These are phyloP conservation scores for Fistulifera solaris DNA, from an alignment of 108 stramenopile genomes.

Conservation along the genomic window DNA sequence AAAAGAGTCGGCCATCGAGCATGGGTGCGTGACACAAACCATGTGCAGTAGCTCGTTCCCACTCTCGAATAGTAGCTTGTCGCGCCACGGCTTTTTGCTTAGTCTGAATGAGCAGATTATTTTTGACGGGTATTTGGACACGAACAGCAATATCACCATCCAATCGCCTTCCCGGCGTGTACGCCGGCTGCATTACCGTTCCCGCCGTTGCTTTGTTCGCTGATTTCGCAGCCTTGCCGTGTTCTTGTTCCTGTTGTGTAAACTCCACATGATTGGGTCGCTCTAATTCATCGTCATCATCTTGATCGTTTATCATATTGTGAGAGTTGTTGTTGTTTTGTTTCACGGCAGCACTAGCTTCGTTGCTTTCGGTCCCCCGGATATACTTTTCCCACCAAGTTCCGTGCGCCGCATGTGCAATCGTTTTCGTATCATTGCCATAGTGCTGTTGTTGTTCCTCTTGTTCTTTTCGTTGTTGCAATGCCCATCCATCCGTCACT, in stretches of 20 bases:
- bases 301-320: conserved; percentile 16
- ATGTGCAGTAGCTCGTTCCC: conserved; percentile 66
- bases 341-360: not conserved
- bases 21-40: conserved; percentile 32
- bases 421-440: not conserved
- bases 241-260: not conserved
- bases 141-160: conserved; percentile 60
- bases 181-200: not conserved
- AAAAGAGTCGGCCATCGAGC: conserved; percentile 73
- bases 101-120: conserved; percentile 10
- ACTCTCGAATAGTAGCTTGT: conserved; percentile 55
- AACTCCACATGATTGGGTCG: conserved; percentile 26
- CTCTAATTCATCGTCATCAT: conserved; percentile 53
- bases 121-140: conserved; percentile 38
- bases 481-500: conserved; percentile 45
- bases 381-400: too few species aligned
- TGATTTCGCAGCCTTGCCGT: not conserved
- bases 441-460: not conserved
- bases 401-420: not conserved
- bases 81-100: conserved; percentile 51
- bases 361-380: not conserved
- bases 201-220: not conserved
- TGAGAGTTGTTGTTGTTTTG: conserved; percentile 10
- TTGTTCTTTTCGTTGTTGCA: conserved; percentile 17
- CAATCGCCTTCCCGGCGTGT: conserved; percentile 62